A percentile compares a stretch with the other conserved stretches of the same genome.
Conservation (phyloP, 306 rosid species). For the Begonia masoniana region DNA sequence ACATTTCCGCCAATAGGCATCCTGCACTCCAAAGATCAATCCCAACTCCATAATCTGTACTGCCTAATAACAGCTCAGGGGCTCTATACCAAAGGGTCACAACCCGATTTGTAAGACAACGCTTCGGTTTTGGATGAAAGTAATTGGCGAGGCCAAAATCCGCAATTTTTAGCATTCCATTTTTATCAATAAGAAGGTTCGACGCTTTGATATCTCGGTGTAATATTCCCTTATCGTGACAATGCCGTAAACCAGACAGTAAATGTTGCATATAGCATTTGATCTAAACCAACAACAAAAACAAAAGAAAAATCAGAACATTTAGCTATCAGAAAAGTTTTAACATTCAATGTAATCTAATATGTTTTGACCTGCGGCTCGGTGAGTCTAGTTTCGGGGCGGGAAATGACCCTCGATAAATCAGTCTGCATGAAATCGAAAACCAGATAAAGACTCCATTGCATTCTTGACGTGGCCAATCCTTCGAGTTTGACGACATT, state of each 20-base stretch:
- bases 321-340: conserved; percentile 4
- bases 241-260: conserved; percentile 84
- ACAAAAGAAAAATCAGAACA: conserved; percentile 9
- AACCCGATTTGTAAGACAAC: conserved; percentile 69
- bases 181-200: conserved; percentile 65
- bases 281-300: conserved; percentile 43
- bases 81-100: conserved; percentile 96
- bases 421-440: conserved; percentile 91
- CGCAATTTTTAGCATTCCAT: conserved; percentile 77
- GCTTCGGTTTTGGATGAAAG: conserved; percentile 28
- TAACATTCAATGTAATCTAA: conserved; percentile 1
- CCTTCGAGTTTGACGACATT: conserved; percentile 75
- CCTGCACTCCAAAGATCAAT: conserved; percentile 97
- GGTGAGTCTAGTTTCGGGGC: conserved; percentile 35
- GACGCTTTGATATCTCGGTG: conserved; percentile 91
- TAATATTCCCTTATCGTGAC: conserved; percentile 78
- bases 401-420: conserved; percentile 48
- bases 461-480: conserved; percentile 90
- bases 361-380: conserved; percentile 67
- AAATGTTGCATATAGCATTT: conserved; percentile 87
- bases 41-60: conserved; percentile 66
- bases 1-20: conserved; percentile 84
- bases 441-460: conserved; percentile 76
- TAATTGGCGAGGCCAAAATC: conserved; percentile 85
- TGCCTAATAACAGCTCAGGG: conserved; percentile 75